Percentiles rank a stretch among this genome's conserved stretches.
These are phyloP conservation scores for Tagetes erecta DNA, from an alignment of 129 eudicot species.

Conservation along the genomic window DNA sequence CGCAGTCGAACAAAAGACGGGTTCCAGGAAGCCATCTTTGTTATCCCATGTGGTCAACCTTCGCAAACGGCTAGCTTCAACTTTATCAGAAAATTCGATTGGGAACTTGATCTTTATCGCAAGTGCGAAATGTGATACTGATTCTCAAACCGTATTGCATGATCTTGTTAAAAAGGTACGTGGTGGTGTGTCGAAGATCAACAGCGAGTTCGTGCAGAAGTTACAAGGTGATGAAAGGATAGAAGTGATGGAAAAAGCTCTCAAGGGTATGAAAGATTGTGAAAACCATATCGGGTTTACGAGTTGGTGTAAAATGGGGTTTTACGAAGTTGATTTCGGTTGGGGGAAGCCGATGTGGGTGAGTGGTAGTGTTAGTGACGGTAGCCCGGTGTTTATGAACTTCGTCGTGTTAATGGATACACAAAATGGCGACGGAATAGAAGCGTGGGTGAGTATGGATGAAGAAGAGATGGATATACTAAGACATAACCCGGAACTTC, in stretches of 20 bases:
- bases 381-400: conserved; percentile 50
- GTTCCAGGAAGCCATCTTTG: conserved; percentile 40
- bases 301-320: conserved; percentile 70
- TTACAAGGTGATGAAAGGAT: conserved; percentile 42
- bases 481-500: conserved; percentile 37
- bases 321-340: conserved; percentile 69
- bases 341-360: conserved; percentile 85
- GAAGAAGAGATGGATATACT: conserved; percentile 52
- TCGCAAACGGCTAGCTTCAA: conserved; percentile 40
- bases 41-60: conserved; percentile 60
- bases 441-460: conserved; percentile 88
- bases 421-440: conserved; percentile 56
- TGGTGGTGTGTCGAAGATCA: conserved; percentile 42
- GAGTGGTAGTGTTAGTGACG: conserved; percentile 43
- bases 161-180: conserved; percentile 40
- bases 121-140: conserved; percentile 28
- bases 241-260: conserved; percentile 38
- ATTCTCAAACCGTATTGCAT: conserved; percentile 8
- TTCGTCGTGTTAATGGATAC: conserved; percentile 55
- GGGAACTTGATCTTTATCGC: conserved; percentile 76
- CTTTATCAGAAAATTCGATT: conserved; percentile 38
- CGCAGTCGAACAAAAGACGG: conserved; percentile 30
- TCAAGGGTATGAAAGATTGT: conserved; percentile 37
- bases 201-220: conserved; percentile 52
- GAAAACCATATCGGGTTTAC: conserved; percentile 48